Base-by-base conservation (phyloP, 441 rosid species). In the Populus hybrid region DNA sequence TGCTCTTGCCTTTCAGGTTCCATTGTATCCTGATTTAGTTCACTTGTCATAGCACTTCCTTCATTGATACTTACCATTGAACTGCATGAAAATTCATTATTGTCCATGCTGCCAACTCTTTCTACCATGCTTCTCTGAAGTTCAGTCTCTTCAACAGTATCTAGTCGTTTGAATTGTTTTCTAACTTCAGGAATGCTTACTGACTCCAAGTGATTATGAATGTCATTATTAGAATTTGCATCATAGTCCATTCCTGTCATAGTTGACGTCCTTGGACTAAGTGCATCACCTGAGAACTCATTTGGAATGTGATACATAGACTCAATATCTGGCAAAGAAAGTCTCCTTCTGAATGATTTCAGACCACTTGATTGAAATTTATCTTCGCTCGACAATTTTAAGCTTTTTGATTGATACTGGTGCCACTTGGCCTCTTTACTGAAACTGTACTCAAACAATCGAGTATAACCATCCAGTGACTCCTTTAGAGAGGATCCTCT, bases 311-410 rank as follows among this genome's bases (percentile, higher is more conserved):
- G 86, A 79, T 78, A 78, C 21, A 92, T 81, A 64, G 88, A 87
- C 53, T 90, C 97, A 35, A 89, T 87, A 75, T 92, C 94, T 23
- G 98, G 89, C 79, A 94, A 76, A 63, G 99, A 94, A 26, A 92
- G 92, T 78, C 93, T 81, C 79, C 99, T 86, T 78, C 88, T 83
- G 82, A 86, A 89, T 82, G 92, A 87, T 63, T 81, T 83, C 33
- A 88, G 84, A 71, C 79, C 83, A 20, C 77, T 75, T 1, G 84
- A 71, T n/a, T 80, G 69, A 42, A 66, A 64, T 64, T 77, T 88
- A 33, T 86, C 92, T 75, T 91, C 94, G 53, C 71, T 80, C 28
- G 83, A 79, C 84, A 91, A 80, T 76, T 78, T 95, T 56, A 92
- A 85, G 85, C 95, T 94, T 84, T 56, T 85, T 1, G 97, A 89